Base-by-base conservation (phyloP, 805 yeast genomes). In the Wickerhamiella qilinensis region DNA sequence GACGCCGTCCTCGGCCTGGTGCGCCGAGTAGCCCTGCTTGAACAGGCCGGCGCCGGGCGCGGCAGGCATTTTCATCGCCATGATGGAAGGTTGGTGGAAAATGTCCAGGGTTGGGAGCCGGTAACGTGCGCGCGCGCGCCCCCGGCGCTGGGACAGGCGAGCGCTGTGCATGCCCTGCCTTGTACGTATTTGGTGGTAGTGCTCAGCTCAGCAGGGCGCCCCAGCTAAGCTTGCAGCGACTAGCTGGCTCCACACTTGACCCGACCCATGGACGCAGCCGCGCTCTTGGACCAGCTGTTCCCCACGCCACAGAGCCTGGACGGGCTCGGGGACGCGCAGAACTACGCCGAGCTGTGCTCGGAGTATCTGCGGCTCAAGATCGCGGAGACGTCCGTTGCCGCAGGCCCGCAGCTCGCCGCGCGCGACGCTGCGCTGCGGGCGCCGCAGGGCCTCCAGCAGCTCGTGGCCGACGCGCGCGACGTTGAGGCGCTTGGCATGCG, bases 21-120 rank as follows among this genome's bases (percentile, higher is more conserved):
- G 78, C 25, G 84, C 72, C 54, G 79, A 84, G 63, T 86, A 88
- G 17, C 98, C 98, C 57, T 83, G 94, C 58, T 91, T 91, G 68
- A 91, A 91, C 37, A 91, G 72, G 40, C 94, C 94, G 29, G 94
- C 71, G 47, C 82, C 81, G 33, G 97, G 97, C 36, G 93, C 94
- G 49, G 74, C 75, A 27, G 98, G 98, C 45, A 91, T 65, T 62
- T 81, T 80, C 40, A 91, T 67, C 30, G 49, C 46, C 38, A 95
- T 83, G 96, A 88, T 88, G n/a, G n/a, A n/a, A n/a, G n/a, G n/a
- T n/a, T n/a, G n/a, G n/a, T n/a, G n/a, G 28, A 12, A 8, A 22
- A 22, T 22, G 27, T 8, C 12, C n/a, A n/a, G n/a, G n/a, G n/a
- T n/a, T n/a, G n/a, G n/a, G n/a, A n/a, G n/a, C n/a, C n/a, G n/a